These are phyloP conservation scores for Candida tetrigidarum DNA, from an alignment of 1,139 yeast genomes.

Conservation along the genomic window DNA sequence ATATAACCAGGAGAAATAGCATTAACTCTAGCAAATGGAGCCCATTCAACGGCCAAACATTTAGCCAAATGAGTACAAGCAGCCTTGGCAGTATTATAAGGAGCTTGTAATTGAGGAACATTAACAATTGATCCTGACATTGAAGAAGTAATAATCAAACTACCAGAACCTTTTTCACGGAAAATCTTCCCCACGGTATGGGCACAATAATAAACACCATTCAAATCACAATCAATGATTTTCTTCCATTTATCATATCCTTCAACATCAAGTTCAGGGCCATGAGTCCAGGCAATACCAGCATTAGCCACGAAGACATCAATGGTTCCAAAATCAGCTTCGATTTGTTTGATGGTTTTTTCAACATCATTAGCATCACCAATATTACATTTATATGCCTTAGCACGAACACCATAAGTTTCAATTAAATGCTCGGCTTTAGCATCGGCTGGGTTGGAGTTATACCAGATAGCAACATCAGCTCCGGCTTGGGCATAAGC, in stretches of 20 bases:
- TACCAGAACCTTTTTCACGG: slow-evolving; percentile 68
- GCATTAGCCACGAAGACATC: slow-evolving; percentile 92
- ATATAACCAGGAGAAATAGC: slow-evolving; percentile 84
- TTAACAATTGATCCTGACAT: slow-evolving; percentile 88
- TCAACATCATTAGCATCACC: slow-evolving; percentile 64
- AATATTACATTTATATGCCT: slow-evolving; percentile 76
- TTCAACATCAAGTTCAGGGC: slow-evolving; percentile 63
- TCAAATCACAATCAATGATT: slow-evolving; percentile 71
- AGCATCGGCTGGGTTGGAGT: slow-evolving; percentile 57
- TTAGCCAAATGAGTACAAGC: slow-evolving; percentile 80
- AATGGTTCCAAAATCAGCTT: slow-evolving; percentile 72
- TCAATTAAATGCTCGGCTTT: slow-evolving; percentile 60
- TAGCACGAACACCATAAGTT: slow-evolving; percentile 66
- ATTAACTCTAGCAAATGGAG: slow-evolving; percentile 73
- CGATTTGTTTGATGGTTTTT: slow-evolving; percentile 58
- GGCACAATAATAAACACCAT: slow-evolving; percentile 79
- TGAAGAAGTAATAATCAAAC: slow-evolving; percentile 77
- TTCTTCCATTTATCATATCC: slow-evolving; percentile 55
- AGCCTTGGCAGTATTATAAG: slow-evolving; percentile 86
- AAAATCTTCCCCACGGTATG: slow-evolving; percentile 72
- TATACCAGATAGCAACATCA: slow-evolving; percentile 80
- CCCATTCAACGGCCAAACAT: slow-evolving; percentile 87
- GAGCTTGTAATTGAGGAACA: slow-evolving; percentile 83
- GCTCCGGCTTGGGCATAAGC: slow-evolving; percentile 94
- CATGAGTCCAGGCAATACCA: slow-evolving; percentile 86